Base-by-base conservation (phyloP, 176 grass and related monocot species). In the Rhipidocladum racemiflorum region DNA sequence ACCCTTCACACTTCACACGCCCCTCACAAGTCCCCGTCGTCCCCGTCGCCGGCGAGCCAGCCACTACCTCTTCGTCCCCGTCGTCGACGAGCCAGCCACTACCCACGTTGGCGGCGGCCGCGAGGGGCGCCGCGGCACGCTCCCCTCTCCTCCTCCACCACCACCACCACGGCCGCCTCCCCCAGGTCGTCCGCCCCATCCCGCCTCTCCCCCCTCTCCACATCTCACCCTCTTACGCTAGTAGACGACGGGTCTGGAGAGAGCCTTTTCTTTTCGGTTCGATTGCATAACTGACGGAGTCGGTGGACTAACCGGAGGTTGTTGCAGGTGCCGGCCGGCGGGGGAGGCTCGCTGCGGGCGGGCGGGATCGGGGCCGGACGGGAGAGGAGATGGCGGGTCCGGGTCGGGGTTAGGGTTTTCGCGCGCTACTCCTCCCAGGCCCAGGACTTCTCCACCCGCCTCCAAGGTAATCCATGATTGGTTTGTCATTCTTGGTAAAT, bases 371-470 rank as follows among this genome's bases (percentile, higher is more conserved):
- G 35, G 42, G 28, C 17, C 29, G 16, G 60, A 18, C 65, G 62
- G 66, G 68, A 70, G 78, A 63, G 23, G 51, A 30, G 64, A 67
- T 23, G 69, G 40, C 49, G 40, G 8, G 7, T 20, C 32, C 46
- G 48, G 36, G 65, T 44, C 23, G 72, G 84, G 61, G 66, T 76
- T 50, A 87, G 60, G 61, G 60, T 98, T 9, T 78, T 91, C 54
- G 82, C 92, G 34, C 83, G 87, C 44, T 97, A 92, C 66, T 91
- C 92, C 13, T 91, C 92, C 11, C 92, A 93, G 81, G 35, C 95
- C 35, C 89, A 83, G 65, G 88, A 91, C 50, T 78, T 92, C 57
- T 93, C 95, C 36, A 78, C 80, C 39, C 75, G 80, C 21, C n/a
- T 98, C 57, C 88, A 93, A 95, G 95, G 95, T 89, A 77, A 85